Conservation (phyloP, 208 protist species). For the Zelonia costaricensis region DNA sequence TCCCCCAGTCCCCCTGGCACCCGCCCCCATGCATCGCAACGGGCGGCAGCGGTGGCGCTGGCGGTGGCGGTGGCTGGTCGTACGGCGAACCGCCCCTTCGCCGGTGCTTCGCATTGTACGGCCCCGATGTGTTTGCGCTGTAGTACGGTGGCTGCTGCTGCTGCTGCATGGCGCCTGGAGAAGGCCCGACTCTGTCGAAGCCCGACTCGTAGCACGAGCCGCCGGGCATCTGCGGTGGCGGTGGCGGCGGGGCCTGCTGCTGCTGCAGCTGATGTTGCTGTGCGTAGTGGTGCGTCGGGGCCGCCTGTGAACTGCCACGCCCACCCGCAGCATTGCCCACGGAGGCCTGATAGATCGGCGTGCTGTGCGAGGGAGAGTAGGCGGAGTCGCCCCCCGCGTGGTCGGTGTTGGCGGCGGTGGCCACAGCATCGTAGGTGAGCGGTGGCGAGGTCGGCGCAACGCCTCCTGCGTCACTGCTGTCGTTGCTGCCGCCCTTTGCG, state of each 20-base stretch:
- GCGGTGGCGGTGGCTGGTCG: conserved; percentile 1
- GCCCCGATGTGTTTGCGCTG: too few relatives aligned
- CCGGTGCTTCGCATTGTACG: too few relatives aligned
- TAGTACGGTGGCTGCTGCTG: too few relatives aligned
- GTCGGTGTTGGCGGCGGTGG: not conserved
- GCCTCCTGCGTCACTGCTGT: not conserved
- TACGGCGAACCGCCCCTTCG: not conserved
- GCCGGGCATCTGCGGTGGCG: conserved; percentile 1
- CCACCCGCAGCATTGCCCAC: too few relatives aligned
- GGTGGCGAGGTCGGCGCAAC: not conserved
- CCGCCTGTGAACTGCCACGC: not conserved
- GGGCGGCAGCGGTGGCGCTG: conserved; percentile 2
- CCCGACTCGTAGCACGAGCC: too few relatives aligned
- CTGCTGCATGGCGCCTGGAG: too few relatives aligned
- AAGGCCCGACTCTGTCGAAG: too few relatives aligned
- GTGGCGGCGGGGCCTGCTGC: conserved; percentile 2
- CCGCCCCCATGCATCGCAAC: not conserved
- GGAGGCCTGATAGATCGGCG: not conserved
- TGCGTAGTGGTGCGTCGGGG: not conserved
- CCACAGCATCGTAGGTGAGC: too few relatives aligned
- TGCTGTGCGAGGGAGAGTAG: not conserved
- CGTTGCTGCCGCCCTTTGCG: not conserved
- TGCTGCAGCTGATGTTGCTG: not conserved
- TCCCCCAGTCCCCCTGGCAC: not conserved
- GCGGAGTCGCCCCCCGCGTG: not conserved